Conservation (phyloP, 2,329 filamentous ascomycete genomes). For the Chaetomiaceae sp. region DNA sequence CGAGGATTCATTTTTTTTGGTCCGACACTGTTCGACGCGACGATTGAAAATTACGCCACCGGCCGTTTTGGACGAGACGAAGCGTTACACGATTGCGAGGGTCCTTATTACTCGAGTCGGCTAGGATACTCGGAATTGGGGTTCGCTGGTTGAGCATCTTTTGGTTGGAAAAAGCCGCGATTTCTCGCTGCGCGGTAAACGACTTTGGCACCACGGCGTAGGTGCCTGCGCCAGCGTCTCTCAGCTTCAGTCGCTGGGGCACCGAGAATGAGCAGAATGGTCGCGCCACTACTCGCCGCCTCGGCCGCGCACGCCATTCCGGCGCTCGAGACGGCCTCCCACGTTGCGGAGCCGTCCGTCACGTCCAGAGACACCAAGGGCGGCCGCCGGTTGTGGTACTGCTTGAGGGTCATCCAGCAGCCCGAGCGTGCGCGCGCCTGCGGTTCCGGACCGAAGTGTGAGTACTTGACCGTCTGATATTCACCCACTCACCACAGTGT, state of each 20-base stretch:
- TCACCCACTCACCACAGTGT: not conserved
- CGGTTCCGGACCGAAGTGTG: slow-evolving; percentile 92
- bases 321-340: slow-evolving; percentile 16
- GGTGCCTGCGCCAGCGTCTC: too few relatives aligned
- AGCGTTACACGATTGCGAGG: too few relatives aligned
- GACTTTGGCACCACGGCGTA: too few relatives aligned
- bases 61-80: too few relatives aligned
- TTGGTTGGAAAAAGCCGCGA: too few relatives aligned
- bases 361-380: slow-evolving; percentile 58
- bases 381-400: slow-evolving; percentile 73
- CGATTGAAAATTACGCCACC: too few relatives aligned
- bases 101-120: too few relatives aligned
- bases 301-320: slow-evolving; percentile 21
- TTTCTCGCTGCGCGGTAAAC: too few relatives aligned
- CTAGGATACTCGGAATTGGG: too few relatives aligned
- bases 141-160: too few relatives aligned
- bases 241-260: too few relatives aligned
- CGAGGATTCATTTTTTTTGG: not conserved
- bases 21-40: too few relatives aligned
- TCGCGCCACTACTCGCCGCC: slow-evolving; percentile 22
- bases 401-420: slow-evolving; percentile 82
- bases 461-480: slow-evolving; percentile 28
- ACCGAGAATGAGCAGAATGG: slow-evolving; percentile 16
- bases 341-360: slow-evolving; percentile 23
- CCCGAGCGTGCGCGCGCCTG: slow-evolving; percentile 91